Evolutionary conservation across 2,329 filamentous ascomycete species (phyloP).

Genomic region (Claviceps arundinis): DNA sequence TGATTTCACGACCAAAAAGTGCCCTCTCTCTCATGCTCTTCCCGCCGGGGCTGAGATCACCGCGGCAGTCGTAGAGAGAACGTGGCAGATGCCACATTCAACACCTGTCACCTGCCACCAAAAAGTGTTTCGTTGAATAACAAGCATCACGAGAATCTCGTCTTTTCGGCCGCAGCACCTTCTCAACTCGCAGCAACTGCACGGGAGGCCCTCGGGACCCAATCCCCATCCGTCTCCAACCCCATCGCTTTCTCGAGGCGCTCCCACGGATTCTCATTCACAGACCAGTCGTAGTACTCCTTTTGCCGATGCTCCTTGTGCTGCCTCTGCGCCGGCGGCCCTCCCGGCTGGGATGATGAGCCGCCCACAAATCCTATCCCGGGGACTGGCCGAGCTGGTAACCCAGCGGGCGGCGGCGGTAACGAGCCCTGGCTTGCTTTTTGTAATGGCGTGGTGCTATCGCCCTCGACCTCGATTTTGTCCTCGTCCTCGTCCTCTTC

Average conservation of each 20-base stretch:
- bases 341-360: neutral
- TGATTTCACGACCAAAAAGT: neutral
- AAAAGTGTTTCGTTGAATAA: neutral
- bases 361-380: conserved; percentile 4
- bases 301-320: conserved; percentile 21
- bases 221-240: conserved; percentile 30
- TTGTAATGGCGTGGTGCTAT: neutral
- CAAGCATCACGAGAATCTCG: too few relatives aligned
- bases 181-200: neutral
- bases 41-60: too few relatives aligned
- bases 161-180: neutral
- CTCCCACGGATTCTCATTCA: conserved; percentile 63
- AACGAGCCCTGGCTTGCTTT: neutral
- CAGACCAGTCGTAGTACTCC: conserved; percentile 55
- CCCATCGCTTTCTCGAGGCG: conserved; percentile 35
- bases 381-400: conserved; percentile 20
- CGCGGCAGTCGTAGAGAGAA: too few relatives aligned
- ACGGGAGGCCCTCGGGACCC: conserved; percentile 21
- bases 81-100: neutral
- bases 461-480: conserved; percentile 10
- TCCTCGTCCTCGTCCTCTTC: conserved; percentile 15
- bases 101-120: neutral
- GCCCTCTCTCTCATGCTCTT: neutral
- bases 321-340: neutral
- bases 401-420: conserved; percentile 19